phyloP scores from a whole-genome alignment of 208 protist genomes.

The Wallacemonas sp. region DNA sequence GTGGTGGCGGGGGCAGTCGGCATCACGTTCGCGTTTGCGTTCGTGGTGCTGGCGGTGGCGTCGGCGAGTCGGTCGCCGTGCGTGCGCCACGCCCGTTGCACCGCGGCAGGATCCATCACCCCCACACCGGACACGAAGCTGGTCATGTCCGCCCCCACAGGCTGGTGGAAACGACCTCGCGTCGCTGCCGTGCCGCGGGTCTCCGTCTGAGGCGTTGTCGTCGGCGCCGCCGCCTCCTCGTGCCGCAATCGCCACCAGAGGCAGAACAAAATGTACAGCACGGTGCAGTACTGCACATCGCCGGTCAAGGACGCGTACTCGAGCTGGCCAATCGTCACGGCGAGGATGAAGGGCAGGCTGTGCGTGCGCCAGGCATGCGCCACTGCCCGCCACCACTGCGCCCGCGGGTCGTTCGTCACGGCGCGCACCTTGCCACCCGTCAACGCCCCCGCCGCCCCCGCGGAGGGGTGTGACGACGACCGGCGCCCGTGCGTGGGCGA shows the following conservation, averaged over 20 bases:
- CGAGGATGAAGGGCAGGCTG: constrained; percentile 46
- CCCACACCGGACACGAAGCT: background rate
- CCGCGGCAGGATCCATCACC: background rate
- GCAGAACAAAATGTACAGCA: constrained; percentile 76
- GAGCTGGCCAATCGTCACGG: constrained; percentile 56
- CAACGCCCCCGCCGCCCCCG: background rate
- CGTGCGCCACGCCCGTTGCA: background rate
- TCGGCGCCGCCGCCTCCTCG: constrained; percentile 23
- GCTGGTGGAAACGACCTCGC: too few species aligned
- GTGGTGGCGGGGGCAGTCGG: too few species aligned
- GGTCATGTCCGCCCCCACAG: constrained; percentile 1
- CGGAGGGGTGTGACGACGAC: too few species aligned
- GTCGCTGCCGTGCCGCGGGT: too few species aligned
- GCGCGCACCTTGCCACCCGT: constrained; percentile 4
- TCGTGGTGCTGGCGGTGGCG: background rate
- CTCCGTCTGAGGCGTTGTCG: background rate
- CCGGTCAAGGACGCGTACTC: constrained; percentile 80
- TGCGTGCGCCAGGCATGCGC: constrained; percentile 71
- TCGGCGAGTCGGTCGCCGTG: background rate
- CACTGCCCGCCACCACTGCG: constrained; percentile 67
- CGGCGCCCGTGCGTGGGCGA: too few species aligned
- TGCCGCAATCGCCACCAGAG: constrained; percentile 80
- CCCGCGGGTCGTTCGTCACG: constrained; percentile 41
- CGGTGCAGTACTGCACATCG: constrained; percentile 81
- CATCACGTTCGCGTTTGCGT: too few species aligned